Evolutionary conservation across 805 yeast species (phyloP).

Genomic region (Blastobotrys peoriensis): DNA sequence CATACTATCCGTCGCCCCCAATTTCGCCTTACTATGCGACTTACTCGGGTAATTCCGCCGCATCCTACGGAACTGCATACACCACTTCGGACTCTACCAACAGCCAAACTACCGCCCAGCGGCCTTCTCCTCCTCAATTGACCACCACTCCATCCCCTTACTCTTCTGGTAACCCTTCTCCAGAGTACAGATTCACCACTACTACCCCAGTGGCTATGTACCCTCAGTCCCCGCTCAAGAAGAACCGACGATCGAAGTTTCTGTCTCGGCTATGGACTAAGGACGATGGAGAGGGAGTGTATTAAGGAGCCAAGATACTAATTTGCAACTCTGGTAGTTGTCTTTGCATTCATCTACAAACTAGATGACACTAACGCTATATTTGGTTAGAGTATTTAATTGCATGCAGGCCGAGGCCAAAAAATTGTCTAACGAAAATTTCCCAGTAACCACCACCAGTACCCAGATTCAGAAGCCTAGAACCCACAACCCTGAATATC

Average conservation of each 20-base stretch:
- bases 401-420: no score
- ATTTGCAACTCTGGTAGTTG: not conserved
- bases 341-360: not conserved
- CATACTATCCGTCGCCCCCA: slow-evolving; percentile 8
- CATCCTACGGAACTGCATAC: not conserved
- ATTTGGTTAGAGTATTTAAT: no score
- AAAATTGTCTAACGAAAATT: no score
- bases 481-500: no score
- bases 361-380: not conserved
- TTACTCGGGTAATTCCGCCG: not conserved
- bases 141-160: slow-evolving; percentile 10
- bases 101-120: slow-evolving; percentile 1
- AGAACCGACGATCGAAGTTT: slow-evolving; percentile 2
- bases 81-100: not conserved
- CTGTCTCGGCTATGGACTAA: slow-evolving; percentile 7
- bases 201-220: not conserved
- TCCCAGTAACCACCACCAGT: no score
- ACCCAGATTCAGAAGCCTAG: no score
- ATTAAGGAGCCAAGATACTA: not conserved
- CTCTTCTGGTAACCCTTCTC: slow-evolving; percentile 8
- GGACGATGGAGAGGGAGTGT: slow-evolving; percentile 4
- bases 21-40: slow-evolving; percentile 9
- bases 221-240: slow-evolving; percentile 4
- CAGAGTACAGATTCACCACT: slow-evolving; percentile 4
- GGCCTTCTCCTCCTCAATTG: slow-evolving; percentile 3